These are phyloP conservation scores for Colletotrichum somersetense DNA, from an alignment of 2,329 filamentous ascomycete genomes.

Conservation along the genomic window DNA sequence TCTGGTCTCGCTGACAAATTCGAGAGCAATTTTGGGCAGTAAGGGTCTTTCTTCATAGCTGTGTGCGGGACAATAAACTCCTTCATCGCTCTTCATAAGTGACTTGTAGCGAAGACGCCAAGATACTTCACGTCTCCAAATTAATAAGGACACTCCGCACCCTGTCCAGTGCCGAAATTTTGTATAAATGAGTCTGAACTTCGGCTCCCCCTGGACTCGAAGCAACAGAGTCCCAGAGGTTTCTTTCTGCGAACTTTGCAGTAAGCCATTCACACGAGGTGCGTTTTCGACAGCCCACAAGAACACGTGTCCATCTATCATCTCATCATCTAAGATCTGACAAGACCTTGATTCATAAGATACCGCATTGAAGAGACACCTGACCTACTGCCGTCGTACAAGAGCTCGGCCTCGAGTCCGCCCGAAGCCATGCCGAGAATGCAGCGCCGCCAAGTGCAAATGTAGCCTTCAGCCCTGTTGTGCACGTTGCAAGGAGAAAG, in stretches of 20 bases:
- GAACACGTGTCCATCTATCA: neutral
- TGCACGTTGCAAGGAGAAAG: slow-evolving; percentile 31
- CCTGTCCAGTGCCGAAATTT: neutral
- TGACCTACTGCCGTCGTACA: slow-evolving; percentile 27
- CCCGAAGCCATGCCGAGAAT: slow-evolving; percentile 33
- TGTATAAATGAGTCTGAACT: neutral
- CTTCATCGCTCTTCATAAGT: neutral
- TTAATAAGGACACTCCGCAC: neutral
- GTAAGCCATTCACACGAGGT: slow-evolving; percentile 35
- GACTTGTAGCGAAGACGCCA: neutral
- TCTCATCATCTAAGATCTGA: neutral
- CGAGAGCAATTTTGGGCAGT: neutral
- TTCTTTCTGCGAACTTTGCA: slow-evolving; percentile 29
- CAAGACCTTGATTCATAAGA: neutral
- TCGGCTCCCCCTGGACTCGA: neutral
- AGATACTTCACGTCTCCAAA: neutral
- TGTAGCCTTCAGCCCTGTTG: slow-evolving; percentile 30
- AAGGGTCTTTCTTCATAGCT: neutral
- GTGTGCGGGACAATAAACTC: neutral
- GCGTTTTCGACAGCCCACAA: neutral
- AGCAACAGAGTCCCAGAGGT: neutral
- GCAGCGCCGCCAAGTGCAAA: slow-evolving; percentile 35
- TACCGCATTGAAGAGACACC: slow-evolving; percentile 19
- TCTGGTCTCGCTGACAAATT: neutral
- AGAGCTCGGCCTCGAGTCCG: slow-evolving; percentile 19